Conservation (phyloP, 805 yeast genomes). For the Starmerella potacharoeniae region DNA sequence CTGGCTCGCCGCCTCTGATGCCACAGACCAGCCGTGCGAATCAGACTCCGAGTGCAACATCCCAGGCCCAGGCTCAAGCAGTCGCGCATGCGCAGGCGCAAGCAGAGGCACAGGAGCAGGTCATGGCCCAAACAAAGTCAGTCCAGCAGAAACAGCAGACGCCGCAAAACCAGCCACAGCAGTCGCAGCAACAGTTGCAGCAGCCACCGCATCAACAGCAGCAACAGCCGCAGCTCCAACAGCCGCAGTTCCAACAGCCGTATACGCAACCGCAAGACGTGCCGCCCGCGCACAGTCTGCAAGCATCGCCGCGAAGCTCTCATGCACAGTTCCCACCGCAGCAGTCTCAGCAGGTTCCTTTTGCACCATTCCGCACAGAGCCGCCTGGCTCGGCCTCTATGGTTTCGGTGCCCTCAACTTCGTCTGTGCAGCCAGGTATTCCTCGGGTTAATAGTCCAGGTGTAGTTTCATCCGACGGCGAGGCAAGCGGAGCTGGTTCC, state of each 20-base stretch:
- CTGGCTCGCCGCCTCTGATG: background rate
- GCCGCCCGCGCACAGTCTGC: background rate
- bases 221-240: background rate
- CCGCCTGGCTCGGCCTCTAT: background rate
- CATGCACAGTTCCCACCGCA: background rate
- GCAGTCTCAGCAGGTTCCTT: background rate
- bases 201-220: background rate
- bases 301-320: background rate
- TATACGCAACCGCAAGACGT: background rate
- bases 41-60: background rate
- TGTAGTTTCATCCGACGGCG: background rate
- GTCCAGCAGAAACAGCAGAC: background rate
- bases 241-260: background rate
- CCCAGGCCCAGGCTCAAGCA: constrained; percentile 10
- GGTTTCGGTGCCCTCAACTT: background rate
- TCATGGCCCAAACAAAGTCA: background rate
- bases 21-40: background rate
- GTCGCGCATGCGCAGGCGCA: constrained; percentile 7
- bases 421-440: background rate
- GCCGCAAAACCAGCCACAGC: background rate
- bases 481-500: background rate
- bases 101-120: constrained; percentile 4
- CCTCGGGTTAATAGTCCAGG: constrained; percentile 5
- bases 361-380: background rate
- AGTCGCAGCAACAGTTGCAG: background rate